Evolutionary conservation across 306 rosid species (phyloP), one percentile per base, ranked within the genome.

Genomic region (Casuarina cunninghamiana): DNA sequence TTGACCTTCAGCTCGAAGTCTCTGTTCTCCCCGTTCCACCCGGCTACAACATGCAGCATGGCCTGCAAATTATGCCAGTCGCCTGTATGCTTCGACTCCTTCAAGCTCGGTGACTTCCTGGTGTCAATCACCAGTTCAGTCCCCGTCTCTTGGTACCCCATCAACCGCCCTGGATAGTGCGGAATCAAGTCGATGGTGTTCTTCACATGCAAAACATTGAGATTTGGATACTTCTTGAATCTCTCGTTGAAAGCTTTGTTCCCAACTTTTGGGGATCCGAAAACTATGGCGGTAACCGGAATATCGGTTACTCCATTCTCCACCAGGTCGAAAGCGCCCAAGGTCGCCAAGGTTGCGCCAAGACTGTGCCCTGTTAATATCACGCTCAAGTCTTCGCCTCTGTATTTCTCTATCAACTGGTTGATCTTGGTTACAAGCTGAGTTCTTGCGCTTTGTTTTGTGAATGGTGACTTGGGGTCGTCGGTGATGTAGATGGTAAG

Each of bases 31-130:
- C 93, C 91, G n/a, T 88, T 88, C 97, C 97, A 90, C 75, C 93
- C 93, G 0, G 91, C 96, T 80, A 92, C 96, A 69, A 89, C 81
- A 45, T 92, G 96, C 81, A 92, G 54, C 78, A 85, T 86, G 6
- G 89, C 93, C 78, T 92, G 86, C 88, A 92, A 58, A 75, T 92
- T 92, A 81, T 92, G 97, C 93, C 93, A 86, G 61, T 92, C 89
- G 12, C 86, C 32, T 0, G 87, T 74, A 26, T 76, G 72, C 85
- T 87, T 87, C 5, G 94, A 88, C 8, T 91, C 83, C 84, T 83
- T 90, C 85, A 92, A 71, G 37, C 57, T 81, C 9, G 83, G 79
- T 0, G 92, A 90, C 63, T 87, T 90, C 43, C 89, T 38, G 0
- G 90, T 87, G 35, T 90, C 90, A 2, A 88, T 88, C 83, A 32